A percentile compares a stretch with the other conserved stretches of the same genome.
Conservation (phyloP, 495 filamentous ascomycete species). For the Xylaria curta region DNA sequence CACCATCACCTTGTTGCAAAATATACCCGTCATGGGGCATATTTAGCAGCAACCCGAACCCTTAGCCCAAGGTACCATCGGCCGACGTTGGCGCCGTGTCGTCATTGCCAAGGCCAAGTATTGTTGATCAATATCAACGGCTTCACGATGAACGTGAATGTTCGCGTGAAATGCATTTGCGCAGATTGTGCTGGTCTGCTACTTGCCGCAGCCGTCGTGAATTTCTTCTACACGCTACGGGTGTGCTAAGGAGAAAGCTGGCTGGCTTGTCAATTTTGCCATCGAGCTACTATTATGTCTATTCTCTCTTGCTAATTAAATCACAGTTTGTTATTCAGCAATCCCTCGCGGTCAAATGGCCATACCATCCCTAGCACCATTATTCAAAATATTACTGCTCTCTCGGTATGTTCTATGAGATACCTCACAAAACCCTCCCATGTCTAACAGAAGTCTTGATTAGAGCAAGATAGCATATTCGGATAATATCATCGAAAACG, state of each 20-base stretch:
- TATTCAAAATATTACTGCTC: conserved; percentile 55
- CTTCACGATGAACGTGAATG: background rate
- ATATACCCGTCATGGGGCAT: background rate
- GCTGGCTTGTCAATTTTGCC: background rate
- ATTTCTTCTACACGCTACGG: background rate
- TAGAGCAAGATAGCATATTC: conserved; percentile 71
- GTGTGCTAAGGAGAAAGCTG: background rate
- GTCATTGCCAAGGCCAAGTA: conserved; percentile 22
- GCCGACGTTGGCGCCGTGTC: background rate
- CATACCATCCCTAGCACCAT: conserved; percentile 53
- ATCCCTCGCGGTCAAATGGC: conserved; percentile 49
- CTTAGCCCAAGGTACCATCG: background rate
- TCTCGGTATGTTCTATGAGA: conserved; percentile 47
- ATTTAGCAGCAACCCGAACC: conserved; percentile 13
- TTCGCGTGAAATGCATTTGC: background rate
- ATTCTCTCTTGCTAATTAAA: conserved; percentile 10
- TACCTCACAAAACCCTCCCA: background rate
- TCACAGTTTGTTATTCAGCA: conserved; percentile 54
- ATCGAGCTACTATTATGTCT: background rate
- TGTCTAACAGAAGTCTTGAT: conserved; percentile 1
- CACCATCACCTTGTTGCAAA: background rate
- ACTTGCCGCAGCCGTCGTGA: no score
- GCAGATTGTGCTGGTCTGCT: background rate
- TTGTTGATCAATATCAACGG: background rate
- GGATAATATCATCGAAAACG: conserved; percentile 61